These are phyloP conservation scores for Sporothrix brasiliensis DNA, from an alignment of 2,329 filamentous ascomycete genomes.

Conservation along the genomic window DNA sequence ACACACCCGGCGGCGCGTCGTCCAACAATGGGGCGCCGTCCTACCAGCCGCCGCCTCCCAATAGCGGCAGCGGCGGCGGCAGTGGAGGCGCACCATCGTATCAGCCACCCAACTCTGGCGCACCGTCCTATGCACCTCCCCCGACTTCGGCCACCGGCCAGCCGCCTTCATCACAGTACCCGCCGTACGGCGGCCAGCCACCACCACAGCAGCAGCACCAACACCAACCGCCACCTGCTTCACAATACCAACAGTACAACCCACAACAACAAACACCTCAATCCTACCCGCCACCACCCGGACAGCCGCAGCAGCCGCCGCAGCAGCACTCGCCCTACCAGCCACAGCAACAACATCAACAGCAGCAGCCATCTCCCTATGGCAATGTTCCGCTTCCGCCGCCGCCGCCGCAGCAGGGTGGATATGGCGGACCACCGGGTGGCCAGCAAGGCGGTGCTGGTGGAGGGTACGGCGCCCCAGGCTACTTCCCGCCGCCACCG, in stretches of 20 bases:
- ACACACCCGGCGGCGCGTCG: slow-evolving; percentile 20
- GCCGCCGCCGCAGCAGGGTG: slow-evolving; percentile 18
- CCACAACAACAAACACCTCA: slow-evolving; percentile 30
- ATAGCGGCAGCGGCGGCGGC: not conserved
- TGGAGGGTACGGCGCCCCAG: slow-evolving; percentile 35
- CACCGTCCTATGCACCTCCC: slow-evolving; percentile 24
- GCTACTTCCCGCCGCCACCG: slow-evolving; percentile 33
- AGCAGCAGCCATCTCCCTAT: slow-evolving; percentile 25
- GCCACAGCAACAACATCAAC: slow-evolving; percentile 1
- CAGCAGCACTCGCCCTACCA: slow-evolving; percentile 8
- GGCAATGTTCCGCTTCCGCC: slow-evolving; percentile 24
- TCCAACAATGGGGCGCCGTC: slow-evolving; percentile 28
- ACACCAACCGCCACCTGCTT: not conserved
- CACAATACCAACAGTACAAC: slow-evolving; percentile 26
- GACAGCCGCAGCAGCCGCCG: slow-evolving; percentile 21
- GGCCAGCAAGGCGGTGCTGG: slow-evolving; percentile 34
- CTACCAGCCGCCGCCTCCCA: slow-evolving; percentile 34
- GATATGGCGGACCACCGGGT: slow-evolving; percentile 30
- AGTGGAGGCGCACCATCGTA: not conserved
- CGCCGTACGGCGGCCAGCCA: slow-evolving; percentile 27
- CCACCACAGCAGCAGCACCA: slow-evolving; percentile 22
- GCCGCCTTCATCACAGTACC: slow-evolving; percentile 16
- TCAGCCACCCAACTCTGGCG: slow-evolving; percentile 3
- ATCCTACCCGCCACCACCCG: slow-evolving; percentile 25
- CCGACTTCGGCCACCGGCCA: slow-evolving; percentile 13